phyloP scores from a whole-genome alignment of 2,329 filamentous ascomycete species.

The Hypoxylon sp. region DNA sequence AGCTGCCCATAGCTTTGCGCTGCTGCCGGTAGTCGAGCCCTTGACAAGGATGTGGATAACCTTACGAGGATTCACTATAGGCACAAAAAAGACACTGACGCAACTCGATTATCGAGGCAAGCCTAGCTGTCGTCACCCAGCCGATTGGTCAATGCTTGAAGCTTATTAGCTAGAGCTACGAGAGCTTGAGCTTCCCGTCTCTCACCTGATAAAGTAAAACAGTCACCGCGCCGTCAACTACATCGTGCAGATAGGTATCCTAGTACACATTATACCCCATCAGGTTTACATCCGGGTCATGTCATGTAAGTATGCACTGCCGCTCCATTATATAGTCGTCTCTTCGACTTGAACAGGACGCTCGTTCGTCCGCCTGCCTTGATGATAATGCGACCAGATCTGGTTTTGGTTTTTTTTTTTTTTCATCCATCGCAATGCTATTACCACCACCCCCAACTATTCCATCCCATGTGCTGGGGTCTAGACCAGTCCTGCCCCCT shows the following conservation, averaged over 20 bases:
- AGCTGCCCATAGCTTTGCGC: too few species aligned
- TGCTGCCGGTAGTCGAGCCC: too few species aligned
- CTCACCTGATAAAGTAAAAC: too few species aligned
- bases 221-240: not conserved
- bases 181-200: too few species aligned
- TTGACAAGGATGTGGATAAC: too few species aligned
- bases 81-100: too few species aligned
- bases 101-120: too few species aligned
- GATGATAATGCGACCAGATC: not conserved
- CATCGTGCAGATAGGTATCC: not conserved
- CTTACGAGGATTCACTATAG: too few species aligned
- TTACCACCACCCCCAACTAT: not conserved
- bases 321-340: not conserved
- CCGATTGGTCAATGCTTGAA: not conserved
- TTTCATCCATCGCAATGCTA: too few species aligned
- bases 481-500: not conserved
- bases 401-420: not conserved
- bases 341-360: not conserved
- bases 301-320: not conserved
- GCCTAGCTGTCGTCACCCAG: not conserved
- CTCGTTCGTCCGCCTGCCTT: not conserved
- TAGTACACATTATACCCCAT: not conserved
- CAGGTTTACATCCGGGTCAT: not conserved
- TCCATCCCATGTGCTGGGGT: not conserved
- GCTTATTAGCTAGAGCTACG: too few species aligned